Conservation (phyloP, 306 rosid species). For the Castanospermum australe region DNA sequence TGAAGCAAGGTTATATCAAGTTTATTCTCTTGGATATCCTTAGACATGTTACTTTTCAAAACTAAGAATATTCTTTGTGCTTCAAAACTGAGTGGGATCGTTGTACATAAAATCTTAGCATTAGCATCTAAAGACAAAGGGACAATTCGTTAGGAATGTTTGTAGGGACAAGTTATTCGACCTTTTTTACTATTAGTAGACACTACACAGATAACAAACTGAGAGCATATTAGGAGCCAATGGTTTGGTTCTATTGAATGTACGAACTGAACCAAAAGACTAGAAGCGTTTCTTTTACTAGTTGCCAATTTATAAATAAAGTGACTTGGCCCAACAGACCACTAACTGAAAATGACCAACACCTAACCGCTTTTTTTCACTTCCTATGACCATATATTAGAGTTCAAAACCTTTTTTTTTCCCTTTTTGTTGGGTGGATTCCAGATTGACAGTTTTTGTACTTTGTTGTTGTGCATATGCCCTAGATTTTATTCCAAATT, state of each 20-base stretch:
- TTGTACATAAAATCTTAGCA: conserved; percentile 2
- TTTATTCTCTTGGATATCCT: conserved; percentile 44
- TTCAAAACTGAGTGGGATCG: conserved; percentile 17
- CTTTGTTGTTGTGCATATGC: conserved; percentile 32
- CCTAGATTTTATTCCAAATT: conserved; percentile 39
- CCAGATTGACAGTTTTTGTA: conserved; percentile 18
- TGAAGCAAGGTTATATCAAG: conserved; percentile 34
- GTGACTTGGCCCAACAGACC: conserved; percentile 29
- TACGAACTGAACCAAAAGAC: conserved; percentile 18
- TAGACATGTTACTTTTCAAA: conserved; percentile 17
- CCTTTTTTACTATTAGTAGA: neutral
- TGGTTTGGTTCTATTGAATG: neutral
- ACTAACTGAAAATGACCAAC: conserved; percentile 56
- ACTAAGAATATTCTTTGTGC: conserved; percentile 42
- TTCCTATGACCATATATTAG: conserved; percentile 17
- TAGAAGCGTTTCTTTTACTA: conserved; percentile 11
- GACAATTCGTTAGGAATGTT: conserved; percentile 26
- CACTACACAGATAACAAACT: conserved; percentile 7
- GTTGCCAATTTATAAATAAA: neutral
- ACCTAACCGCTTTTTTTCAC: conserved; percentile 47
- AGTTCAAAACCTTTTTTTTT: conserved; percentile 29
- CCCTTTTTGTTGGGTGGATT: conserved; percentile 34
- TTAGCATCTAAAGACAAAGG: conserved; percentile 19
- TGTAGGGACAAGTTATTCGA: conserved; percentile 21
- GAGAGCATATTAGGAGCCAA: conserved; percentile 18